A percentile compares a stretch with the other conserved stretches of the same genome.
phyloP scores from a whole-genome alignment of 1,284 basidiomycete species.

The Vanrija pseudolonga region DNA sequence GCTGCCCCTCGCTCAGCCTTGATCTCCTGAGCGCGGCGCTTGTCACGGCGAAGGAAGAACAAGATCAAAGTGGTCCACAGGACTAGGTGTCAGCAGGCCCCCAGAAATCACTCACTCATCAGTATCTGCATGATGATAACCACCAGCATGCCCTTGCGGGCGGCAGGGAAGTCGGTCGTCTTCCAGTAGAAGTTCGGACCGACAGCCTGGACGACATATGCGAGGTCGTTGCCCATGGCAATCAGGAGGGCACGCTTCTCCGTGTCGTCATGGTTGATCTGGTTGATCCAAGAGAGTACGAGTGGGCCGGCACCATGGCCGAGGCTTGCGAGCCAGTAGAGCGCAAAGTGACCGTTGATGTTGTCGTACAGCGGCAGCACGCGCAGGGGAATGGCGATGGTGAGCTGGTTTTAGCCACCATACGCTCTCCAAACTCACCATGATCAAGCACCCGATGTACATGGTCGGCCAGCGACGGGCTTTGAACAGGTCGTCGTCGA shows the following conservation, averaged over 20 bases:
- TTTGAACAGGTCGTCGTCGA: constrained; percentile 30
- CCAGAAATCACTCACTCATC: constrained; percentile 21
- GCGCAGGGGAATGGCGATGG: constrained; percentile 24
- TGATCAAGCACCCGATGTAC: constrained; percentile 29
- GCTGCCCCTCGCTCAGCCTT: no score
- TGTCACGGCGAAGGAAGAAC: constrained; percentile 18
- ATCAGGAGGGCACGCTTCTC: constrained; percentile 40
- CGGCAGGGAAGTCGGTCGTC: constrained; percentile 34
- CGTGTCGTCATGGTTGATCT: constrained; percentile 30
- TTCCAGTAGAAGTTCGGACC: constrained; percentile 43
- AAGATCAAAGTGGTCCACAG: constrained; percentile 22
- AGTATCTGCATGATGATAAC: constrained; percentile 19
- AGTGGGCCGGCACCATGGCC: constrained; percentile 7
- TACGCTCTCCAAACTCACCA: constrained; percentile 13
- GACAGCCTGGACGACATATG: constrained; percentile 40
- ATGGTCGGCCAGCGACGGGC: constrained; percentile 38
- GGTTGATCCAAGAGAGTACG: constrained; percentile 35
- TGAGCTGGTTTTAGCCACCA: background rate
- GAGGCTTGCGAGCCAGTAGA: constrained; percentile 26
- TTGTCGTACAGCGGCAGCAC: constrained; percentile 32
- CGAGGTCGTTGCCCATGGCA: constrained; percentile 35
- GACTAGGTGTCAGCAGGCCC: background rate
- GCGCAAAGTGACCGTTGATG: constrained; percentile 22
- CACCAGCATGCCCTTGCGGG: constrained; percentile 31
- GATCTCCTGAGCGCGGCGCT: background rate